These are phyloP conservation scores for Neofusicoccum laricinum DNA, from an alignment of 2,329 filamentous ascomycete genomes.

Conservation along the genomic window DNA sequence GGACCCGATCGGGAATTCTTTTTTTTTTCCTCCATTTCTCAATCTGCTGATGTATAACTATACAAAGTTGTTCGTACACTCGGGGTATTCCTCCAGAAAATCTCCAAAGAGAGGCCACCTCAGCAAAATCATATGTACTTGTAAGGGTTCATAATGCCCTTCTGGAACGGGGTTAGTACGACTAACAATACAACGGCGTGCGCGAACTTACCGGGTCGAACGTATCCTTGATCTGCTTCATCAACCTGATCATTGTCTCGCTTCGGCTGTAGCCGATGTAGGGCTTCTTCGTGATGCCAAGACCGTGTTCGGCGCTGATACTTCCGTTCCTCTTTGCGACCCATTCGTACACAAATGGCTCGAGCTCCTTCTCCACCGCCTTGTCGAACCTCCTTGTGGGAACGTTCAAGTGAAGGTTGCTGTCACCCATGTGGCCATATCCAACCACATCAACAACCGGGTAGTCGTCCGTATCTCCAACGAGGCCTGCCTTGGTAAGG, in stretches of 20 bases:
- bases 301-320: constrained; percentile 93
- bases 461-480: constrained; percentile 68
- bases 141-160: constrained; percentile 98
- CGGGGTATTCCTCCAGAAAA: not conserved
- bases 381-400: constrained; percentile 80
- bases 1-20: too few species aligned
- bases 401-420: constrained; percentile 92
- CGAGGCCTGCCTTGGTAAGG: constrained; percentile 69
- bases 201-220: constrained; percentile 79
- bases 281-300: constrained; percentile 93
- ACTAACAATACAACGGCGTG: not conserved
- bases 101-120: not conserved
- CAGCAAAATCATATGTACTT: constrained; percentile 68
- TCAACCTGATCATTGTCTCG: constrained; percentile 80
- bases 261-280: constrained; percentile 91
- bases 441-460: constrained; percentile 89
- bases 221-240: constrained; percentile 91
- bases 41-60: too few species aligned
- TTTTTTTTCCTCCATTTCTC: not conserved
- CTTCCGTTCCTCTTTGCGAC: constrained; percentile 82
- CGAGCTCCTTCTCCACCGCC: constrained; percentile 78
- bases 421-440: constrained; percentile 97
- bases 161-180: constrained; percentile 52
- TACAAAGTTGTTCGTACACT: not conserved
- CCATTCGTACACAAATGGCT: constrained; percentile 98